A percentile compares a stretch with the other conserved stretches of the same genome.
These are phyloP conservation scores for Rhytidiadelphus loreus DNA, from an alignment of 225 moss, liverwort and hornwort genomes.

Conservation along the genomic window DNA sequence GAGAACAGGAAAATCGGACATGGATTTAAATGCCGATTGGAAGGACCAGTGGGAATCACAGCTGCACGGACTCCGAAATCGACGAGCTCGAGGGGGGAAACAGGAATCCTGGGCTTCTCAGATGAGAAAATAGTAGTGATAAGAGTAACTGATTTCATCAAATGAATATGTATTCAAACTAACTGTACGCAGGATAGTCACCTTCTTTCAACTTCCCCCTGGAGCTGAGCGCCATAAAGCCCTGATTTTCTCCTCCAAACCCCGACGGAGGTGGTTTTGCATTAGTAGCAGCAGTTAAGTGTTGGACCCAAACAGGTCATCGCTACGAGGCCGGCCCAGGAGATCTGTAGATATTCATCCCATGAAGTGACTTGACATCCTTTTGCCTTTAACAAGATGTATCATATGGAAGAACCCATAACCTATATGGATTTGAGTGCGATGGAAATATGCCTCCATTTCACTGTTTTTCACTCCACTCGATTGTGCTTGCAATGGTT, in stretches of 20 bases:
- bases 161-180: neutral
- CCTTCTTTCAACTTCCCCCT: neutral
- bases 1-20: conserved; percentile 33
- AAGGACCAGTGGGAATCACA: conserved; percentile 44
- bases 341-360: neutral
- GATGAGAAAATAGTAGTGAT: conserved; percentile 16
- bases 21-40: conserved; percentile 20
- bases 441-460: neutral
- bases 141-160: neutral
- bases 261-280: neutral
- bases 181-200: neutral
- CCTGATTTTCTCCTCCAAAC: neutral
- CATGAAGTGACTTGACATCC: neutral
- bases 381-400: neutral
- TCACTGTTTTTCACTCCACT: neutral
- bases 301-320: neutral
- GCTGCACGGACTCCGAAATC: conserved; percentile 14
- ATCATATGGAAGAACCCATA: neutral
- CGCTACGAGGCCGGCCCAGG: neutral
- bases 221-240: neutral
- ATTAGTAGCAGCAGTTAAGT: neutral
- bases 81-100: conserved; percentile 11
- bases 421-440: neutral
- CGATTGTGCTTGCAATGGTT: neutral
- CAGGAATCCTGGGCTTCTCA: conserved; percentile 36